Percentiles rank a stretch among this genome's conserved stretches.
Conservation (phyloP, 306 rosid species). For the Astragalus glycyphyllos region DNA sequence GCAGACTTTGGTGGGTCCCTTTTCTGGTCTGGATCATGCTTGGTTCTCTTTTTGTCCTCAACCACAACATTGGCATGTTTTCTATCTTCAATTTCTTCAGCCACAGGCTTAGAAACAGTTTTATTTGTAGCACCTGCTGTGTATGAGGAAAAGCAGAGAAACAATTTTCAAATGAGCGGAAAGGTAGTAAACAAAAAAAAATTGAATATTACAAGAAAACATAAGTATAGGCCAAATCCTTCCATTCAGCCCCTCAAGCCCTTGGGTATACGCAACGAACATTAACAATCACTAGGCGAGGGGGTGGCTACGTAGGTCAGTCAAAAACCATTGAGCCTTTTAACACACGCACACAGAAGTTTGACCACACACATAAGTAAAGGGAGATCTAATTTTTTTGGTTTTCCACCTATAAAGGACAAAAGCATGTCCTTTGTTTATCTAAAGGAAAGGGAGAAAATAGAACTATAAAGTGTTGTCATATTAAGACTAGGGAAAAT, state of each 20-base stretch:
- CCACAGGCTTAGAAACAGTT: constrained; percentile 45
- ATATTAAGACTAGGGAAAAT: constrained; percentile 7
- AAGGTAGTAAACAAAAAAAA: background rate
- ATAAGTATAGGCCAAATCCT: constrained; percentile 16
- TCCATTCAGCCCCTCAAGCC: background rate
- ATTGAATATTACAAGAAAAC: constrained; percentile 13
- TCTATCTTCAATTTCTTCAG: constrained; percentile 51
- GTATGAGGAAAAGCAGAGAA: constrained; percentile 35
- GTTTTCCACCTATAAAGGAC: background rate
- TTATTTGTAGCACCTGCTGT: constrained; percentile 52
- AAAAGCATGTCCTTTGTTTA: too few species aligned
- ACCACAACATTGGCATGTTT: constrained; percentile 49
- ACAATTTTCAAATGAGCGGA: constrained; percentile 17
- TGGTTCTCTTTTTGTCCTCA: constrained; percentile 46
- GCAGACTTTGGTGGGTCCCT: constrained; percentile 45
- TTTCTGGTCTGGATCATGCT: constrained; percentile 42
- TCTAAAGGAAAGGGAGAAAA: background rate
- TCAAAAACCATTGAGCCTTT: background rate
- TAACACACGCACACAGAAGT: background rate
- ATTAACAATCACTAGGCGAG: background rate
- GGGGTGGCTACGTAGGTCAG: constrained; percentile 4
- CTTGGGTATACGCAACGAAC: background rate
- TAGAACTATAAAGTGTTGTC: background rate
- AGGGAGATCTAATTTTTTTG: constrained; percentile 15
- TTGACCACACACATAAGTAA: background rate